Conservation (phyloP, 1,284 basidiomycete species). For the Marasmius fiardii region DNA sequence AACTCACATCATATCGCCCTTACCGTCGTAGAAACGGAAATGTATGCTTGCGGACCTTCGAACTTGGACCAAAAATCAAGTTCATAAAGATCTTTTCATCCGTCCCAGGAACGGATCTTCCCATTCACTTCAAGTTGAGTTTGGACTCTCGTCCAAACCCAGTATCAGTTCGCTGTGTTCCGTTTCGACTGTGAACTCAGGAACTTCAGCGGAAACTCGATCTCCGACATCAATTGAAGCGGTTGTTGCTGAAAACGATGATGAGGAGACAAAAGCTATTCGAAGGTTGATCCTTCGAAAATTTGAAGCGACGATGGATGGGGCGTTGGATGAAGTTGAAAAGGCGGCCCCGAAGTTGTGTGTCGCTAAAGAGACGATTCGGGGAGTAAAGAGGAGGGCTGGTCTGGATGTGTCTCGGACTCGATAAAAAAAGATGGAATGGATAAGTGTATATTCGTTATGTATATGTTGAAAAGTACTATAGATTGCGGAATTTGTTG, state of each 20-base stretch:
- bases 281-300: conserved; percentile 60
- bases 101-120: not conserved
- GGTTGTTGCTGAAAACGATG: conserved; percentile 40
- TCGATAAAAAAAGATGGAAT: not conserved
- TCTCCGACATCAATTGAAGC: conserved; percentile 28
- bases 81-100: conserved; percentile 13
- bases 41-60: conserved; percentile 7
- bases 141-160: conserved; percentile 16
- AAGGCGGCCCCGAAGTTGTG: conserved; percentile 54
- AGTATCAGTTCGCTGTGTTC: conserved; percentile 34
- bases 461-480: no score
- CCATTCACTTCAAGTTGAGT: not conserved
- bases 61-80: not conserved
- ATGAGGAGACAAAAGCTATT: conserved; percentile 56
- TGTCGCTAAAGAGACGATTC: conserved; percentile 59
- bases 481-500: no score
- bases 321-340: conserved; percentile 63
- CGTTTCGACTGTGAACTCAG: conserved; percentile 36
- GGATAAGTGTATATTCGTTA: no score
- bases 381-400: conserved; percentile 49
- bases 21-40: conserved; percentile 5
- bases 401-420: conserved; percentile 19
- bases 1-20: not conserved
- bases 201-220: conserved; percentile 29
- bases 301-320: conserved; percentile 52